Evolutionary conservation across 345 rosid genomes (phyloP).

Genomic region (Linum tenue): DNA sequence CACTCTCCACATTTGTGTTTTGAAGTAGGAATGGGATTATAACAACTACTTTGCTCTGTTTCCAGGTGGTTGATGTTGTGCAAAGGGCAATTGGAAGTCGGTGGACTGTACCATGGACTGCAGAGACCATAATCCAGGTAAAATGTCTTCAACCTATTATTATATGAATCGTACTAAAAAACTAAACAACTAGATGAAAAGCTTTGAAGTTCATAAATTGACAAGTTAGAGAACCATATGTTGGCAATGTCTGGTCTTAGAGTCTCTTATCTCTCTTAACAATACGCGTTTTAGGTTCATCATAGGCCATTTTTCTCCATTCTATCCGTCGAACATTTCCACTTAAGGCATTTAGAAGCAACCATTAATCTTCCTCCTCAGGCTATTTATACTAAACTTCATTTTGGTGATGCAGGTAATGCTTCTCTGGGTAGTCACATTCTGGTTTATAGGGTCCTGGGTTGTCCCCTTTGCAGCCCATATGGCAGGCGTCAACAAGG

Average conservation of each 20-base stretch:
- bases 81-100: slow-evolving; percentile 57
- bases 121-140: slow-evolving; percentile 89
- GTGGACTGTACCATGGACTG: slow-evolving; percentile 98
- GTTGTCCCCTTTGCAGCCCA: slow-evolving; percentile 84
- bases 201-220: not conserved
- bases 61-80: slow-evolving; percentile 67
- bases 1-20: not conserved
- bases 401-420: slow-evolving; percentile 52
- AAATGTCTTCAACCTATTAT: not conserved
- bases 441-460: slow-evolving; percentile 99
- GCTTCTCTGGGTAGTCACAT: slow-evolving; percentile 90
- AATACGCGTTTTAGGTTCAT: slow-evolving; percentile 1
- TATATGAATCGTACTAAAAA: not conserved
- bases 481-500: slow-evolving; percentile 78
- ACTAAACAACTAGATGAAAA: not conserved
- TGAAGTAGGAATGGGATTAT: not conserved
- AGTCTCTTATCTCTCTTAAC: not conserved
- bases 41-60: slow-evolving; percentile 11
- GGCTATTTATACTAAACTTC: not conserved
- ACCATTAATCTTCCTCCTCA: too few species aligned
- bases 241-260: not conserved
- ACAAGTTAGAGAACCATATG: too few species aligned
- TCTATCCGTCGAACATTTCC: too few species aligned
- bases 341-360: too few species aligned
- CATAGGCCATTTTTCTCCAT: not conserved